phyloP scores from a whole-genome alignment of 345 rosid genomes.

The sweet orange (Citrus sinensis) region DVS_A1.0 CM039162.1:19137001-19137500 shows the following conservation, averaged over 20 bases:
- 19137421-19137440: not conserved
- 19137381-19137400: constrained; percentile 50
- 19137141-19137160: constrained; percentile 67
- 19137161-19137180: constrained; percentile 76
- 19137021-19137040: constrained; percentile 81
- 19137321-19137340: constrained; percentile 48
- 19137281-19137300: constrained; percentile 3
- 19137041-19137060: constrained; percentile 86
- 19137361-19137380: constrained; percentile 58
- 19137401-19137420: constrained; percentile 55
- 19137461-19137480: not conserved
- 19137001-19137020: constrained; percentile 64
- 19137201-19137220: constrained; percentile 18
- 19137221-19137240: not conserved
- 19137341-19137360: constrained; percentile 67
- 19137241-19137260: not conserved
- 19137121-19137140: constrained; percentile 71
- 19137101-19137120: constrained; percentile 64
- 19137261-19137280: not conserved
- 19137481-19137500: not conserved
- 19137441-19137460: not conserved
- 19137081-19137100: constrained; percentile 83
- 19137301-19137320: constrained; percentile 47
- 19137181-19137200: constrained; percentile 65
- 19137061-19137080: constrained; percentile 78